A percentile compares a stretch with the other conserved stretches of the same genome.
Evolutionary conservation across 352 stramenopile species (phyloP).

Genomic region (Pythium coloratum): DNA sequence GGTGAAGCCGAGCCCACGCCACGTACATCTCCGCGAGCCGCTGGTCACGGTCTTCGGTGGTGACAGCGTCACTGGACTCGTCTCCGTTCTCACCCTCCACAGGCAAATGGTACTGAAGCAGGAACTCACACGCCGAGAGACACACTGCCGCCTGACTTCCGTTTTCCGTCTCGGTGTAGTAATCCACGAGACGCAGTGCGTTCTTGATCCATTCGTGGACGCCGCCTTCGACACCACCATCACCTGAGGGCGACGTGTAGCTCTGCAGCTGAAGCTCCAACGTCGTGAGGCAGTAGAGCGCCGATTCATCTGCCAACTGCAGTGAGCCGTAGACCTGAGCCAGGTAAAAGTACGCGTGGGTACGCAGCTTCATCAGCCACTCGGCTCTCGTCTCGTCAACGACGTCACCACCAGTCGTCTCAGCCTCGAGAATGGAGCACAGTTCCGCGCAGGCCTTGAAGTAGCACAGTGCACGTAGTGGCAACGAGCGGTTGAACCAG

Average conservation of each 20-base stretch:
- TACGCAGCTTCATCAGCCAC: constrained; percentile 29
- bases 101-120: constrained; percentile 32
- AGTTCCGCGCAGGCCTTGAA: constrained; percentile 40
- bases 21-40: constrained; percentile 42
- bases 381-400: constrained; percentile 11
- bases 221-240: constrained; percentile 15
- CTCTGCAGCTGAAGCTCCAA: constrained; percentile 55
- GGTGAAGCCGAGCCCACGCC: constrained; percentile 55
- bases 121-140: constrained; percentile 45
- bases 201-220: constrained; percentile 62
- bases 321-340: constrained; percentile 67
- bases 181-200: constrained; percentile 55
- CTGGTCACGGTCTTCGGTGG: constrained; percentile 27
- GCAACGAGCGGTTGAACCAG: constrained; percentile 57
- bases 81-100: constrained; percentile 7
- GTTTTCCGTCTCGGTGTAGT: constrained; percentile 52
- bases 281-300: constrained; percentile 61
- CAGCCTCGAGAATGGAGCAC: constrained; percentile 15
- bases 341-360: constrained; percentile 69
- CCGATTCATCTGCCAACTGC: constrained; percentile 47
- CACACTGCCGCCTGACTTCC: constrained; percentile 46
- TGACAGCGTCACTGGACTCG: constrained; percentile 6
- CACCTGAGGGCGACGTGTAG: constrained; percentile 11
- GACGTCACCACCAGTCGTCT: constrained; percentile 1
- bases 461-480: constrained; percentile 54